phyloP scores from a whole-genome alignment of 192 early-diverging fungal genomes.

The Gryganskiella cystojenkinii region DNA sequence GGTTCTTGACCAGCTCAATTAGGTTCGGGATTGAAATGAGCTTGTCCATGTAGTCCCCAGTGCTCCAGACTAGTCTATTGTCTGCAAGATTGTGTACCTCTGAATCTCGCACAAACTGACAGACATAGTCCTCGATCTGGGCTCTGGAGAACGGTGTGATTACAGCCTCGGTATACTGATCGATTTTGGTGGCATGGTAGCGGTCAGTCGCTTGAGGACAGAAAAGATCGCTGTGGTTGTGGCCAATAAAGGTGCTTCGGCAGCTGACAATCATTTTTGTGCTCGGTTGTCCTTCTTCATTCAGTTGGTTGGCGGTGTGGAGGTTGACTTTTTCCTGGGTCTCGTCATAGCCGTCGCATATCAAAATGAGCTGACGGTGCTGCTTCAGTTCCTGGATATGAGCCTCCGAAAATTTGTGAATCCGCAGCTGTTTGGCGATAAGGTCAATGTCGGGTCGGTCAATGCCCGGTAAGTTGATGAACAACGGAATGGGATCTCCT shows the following conservation, averaged over 20 bases:
- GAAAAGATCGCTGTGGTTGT: not conserved
- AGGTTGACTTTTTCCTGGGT: constrained; percentile 4
- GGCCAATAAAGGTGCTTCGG: not conserved
- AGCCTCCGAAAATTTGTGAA: not conserved
- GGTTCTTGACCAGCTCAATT: constrained; percentile 14
- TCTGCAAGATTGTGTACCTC: not conserved
- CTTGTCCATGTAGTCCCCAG: not conserved
- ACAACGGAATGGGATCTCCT: not conserved
- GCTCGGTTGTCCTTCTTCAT: constrained; percentile 2
- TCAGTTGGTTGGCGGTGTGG: constrained; percentile 13
- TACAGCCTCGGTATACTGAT: not conserved
- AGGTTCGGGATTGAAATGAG: constrained; percentile 3
- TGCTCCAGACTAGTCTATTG: not conserved
- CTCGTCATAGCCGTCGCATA: constrained; percentile 29
- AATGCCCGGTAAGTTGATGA: not conserved
- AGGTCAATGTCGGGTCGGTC: constrained; percentile 6
- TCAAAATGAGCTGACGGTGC: constrained; percentile 17
- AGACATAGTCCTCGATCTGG: constrained; percentile 11
- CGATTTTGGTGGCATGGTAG: not conserved
- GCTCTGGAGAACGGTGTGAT: not conserved
- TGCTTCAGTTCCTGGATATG: constrained; percentile 10
- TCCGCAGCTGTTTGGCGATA: constrained; percentile 1
- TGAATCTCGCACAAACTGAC: constrained; percentile 11
- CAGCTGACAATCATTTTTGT: constrained; percentile 14
- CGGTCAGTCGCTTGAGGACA: not conserved